These are phyloP conservation scores for Pleurotus sapidus DNA, from an alignment of 768 basidiomycete genomes.

Conservation along the genomic window DNA sequence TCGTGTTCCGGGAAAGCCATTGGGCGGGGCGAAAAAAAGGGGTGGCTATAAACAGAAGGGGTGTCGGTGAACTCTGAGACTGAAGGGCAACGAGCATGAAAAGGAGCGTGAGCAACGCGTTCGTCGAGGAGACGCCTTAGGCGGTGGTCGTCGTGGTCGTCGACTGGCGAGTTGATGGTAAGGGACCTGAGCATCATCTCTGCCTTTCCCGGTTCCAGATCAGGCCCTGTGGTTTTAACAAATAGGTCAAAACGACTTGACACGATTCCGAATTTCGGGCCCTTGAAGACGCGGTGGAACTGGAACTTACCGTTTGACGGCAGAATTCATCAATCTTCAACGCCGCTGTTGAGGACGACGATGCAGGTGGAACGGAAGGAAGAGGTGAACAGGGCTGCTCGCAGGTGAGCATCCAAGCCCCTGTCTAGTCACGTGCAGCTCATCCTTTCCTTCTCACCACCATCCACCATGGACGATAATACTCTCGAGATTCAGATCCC, in stretches of 20 bases:
- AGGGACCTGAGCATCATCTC: conserved; percentile 12
- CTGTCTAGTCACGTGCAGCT: neutral
- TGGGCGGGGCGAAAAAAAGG: conserved; percentile 53
- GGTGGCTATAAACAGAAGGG: conserved; percentile 65
- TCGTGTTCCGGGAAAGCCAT: conserved; percentile 25
- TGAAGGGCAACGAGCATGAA: conserved; percentile 48
- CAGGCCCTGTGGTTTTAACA: conserved; percentile 7
- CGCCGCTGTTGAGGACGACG: conserved; percentile 1
- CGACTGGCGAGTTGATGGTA: conserved; percentile 29
- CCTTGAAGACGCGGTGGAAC: neutral
- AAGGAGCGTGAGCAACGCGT: conserved; percentile 46
- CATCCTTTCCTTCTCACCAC: neutral
- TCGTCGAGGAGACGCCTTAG: conserved; percentile 52
- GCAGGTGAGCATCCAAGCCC: conserved; percentile 1
- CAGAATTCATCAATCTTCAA: conserved; percentile 4
- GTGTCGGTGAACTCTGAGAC: conserved; percentile 61
- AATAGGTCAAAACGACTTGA: conserved; percentile 8
- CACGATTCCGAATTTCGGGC: neutral
- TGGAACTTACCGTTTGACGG: conserved; percentile 2
- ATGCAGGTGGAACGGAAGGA: conserved; percentile 1
- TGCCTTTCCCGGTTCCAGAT: conserved; percentile 7
- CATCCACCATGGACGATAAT: neutral
- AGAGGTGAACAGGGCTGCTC: neutral
- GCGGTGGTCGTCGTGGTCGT: conserved; percentile 42
- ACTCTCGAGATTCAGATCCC: conserved; percentile 20